These are phyloP conservation scores for Aspergillus pseudoviridinutans DNA, from an alignment of 2,329 filamentous ascomycete species.

Conservation along the genomic window DNA sequence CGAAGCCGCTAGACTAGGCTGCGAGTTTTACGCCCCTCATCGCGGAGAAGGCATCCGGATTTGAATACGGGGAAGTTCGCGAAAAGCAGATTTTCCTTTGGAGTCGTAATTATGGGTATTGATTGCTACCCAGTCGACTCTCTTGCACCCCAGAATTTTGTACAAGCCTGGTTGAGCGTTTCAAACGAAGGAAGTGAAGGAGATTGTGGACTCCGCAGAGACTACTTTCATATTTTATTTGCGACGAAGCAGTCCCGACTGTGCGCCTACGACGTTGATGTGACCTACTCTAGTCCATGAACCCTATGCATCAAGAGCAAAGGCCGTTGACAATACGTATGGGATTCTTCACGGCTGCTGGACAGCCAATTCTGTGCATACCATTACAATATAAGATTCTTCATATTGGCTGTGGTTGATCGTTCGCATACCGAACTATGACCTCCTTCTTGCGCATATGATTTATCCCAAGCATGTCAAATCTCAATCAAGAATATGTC, in stretches of 20 bases:
- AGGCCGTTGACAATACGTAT: background rate
- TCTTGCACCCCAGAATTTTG: background rate
- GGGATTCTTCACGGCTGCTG: background rate
- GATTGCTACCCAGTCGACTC: background rate
- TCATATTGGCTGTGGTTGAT: background rate
- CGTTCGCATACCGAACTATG: background rate
- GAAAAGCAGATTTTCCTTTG: background rate
- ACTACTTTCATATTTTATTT: background rate
- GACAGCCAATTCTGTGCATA: background rate
- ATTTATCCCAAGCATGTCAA: background rate
- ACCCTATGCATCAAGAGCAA: background rate
- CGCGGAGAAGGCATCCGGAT: conserved; percentile 55
- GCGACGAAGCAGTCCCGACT: background rate
- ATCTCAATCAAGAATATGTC: background rate
- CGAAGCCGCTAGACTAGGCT: conserved; percentile 63
- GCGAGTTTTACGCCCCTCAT: conserved; percentile 70
- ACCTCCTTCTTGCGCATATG: background rate
- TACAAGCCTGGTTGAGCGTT: background rate
- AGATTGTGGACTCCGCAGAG: too few species aligned
- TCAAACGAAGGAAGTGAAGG: background rate
- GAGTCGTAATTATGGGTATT: background rate
- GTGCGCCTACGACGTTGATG: too few species aligned
- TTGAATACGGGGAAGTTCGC: background rate
- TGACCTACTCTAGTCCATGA: background rate
- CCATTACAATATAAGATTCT: background rate